Percentiles rank a stretch among this genome's conserved stretches.
phyloP scores from a whole-genome alignment of 805 yeast species.

The Candida coquimbonensis region DNA sequence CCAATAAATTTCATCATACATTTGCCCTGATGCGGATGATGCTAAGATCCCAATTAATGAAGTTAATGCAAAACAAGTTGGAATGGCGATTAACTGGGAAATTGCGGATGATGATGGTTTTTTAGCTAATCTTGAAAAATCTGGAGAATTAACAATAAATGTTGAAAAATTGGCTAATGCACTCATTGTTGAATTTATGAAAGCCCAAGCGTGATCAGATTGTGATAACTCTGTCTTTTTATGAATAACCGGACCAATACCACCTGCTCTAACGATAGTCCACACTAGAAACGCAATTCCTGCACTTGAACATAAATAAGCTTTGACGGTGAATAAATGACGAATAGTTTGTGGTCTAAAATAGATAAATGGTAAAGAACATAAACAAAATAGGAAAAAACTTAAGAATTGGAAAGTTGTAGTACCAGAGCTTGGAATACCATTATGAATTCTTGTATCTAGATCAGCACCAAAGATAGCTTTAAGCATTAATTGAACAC shows the following conservation, averaged over 20 bases:
- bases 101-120: slow-evolving; percentile 44
- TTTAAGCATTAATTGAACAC: slow-evolving; percentile 69
- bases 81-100: slow-evolving; percentile 61
- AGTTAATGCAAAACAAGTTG: slow-evolving; percentile 71
- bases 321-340: slow-evolving; percentile 78
- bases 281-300: slow-evolving; percentile 78
- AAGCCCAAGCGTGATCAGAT: slow-evolving; percentile 72
- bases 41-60: slow-evolving; percentile 81
- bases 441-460: slow-evolving; percentile 55
- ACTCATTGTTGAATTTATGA: slow-evolving; percentile 69
- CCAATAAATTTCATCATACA: slow-evolving; percentile 16
- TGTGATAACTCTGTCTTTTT: slow-evolving; percentile 47
- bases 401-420: slow-evolving; percentile 67
- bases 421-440: slow-evolving; percentile 49
- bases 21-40: slow-evolving; percentile 62
- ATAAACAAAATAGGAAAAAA: slow-evolving; percentile 77
- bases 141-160: slow-evolving; percentile 80
- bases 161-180: slow-evolving; percentile 86
- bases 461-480: slow-evolving; percentile 67
- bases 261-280: slow-evolving; percentile 75
- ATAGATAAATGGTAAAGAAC: slow-evolving; percentile 72
- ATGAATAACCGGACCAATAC: slow-evolving; percentile 65
- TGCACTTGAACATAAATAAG: slow-evolving; percentile 72
- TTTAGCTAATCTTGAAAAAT: slow-evolving; percentile 76
- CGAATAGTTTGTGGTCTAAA: slow-evolving; percentile 80